phyloP scores from a whole-genome alignment of 2,329 filamentous ascomycete genomes.

The Exophiala mesophila region DNA sequence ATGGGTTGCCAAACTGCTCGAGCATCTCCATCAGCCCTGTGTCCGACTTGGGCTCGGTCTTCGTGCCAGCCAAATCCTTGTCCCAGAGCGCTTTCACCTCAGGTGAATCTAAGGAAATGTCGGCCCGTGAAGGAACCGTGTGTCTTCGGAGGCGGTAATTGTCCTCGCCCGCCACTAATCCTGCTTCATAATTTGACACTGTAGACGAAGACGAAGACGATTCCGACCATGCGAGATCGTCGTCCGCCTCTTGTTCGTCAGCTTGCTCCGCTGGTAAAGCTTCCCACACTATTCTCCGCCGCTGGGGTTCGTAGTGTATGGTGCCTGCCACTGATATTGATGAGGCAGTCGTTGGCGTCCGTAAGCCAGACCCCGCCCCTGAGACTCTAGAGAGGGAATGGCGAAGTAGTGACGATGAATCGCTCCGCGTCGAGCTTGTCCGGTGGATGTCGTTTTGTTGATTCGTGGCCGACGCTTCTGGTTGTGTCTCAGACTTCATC shows the following conservation, averaged over 20 bases:
- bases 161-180: too few relatives aligned
- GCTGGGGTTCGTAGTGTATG: conserved; percentile 15
- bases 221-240: neutral
- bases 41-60: neutral
- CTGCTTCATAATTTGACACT: too few relatives aligned
- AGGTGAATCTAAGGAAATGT: neutral
- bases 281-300: conserved; percentile 16
- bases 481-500: conserved; percentile 17
- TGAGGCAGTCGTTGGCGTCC: neutral
- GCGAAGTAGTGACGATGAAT: neutral
- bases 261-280: conserved; percentile 4
- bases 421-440: conserved; percentile 1
- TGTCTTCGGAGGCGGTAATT: neutral
- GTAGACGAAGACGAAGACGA: neutral
- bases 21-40: neutral
- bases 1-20: conserved; percentile 16
- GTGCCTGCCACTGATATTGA: conserved; percentile 2
- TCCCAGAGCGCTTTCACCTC: neutral
- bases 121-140: neutral
- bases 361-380: conserved; percentile 1
- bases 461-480: neutral
- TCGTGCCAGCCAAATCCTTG: too few relatives aligned
- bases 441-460: conserved; percentile 8
- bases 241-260: neutral
- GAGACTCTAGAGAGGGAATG: neutral